These are phyloP conservation scores for Clavispora carvajalis DNA, from an alignment of 805 yeast genomes.

Conservation along the genomic window DNA sequence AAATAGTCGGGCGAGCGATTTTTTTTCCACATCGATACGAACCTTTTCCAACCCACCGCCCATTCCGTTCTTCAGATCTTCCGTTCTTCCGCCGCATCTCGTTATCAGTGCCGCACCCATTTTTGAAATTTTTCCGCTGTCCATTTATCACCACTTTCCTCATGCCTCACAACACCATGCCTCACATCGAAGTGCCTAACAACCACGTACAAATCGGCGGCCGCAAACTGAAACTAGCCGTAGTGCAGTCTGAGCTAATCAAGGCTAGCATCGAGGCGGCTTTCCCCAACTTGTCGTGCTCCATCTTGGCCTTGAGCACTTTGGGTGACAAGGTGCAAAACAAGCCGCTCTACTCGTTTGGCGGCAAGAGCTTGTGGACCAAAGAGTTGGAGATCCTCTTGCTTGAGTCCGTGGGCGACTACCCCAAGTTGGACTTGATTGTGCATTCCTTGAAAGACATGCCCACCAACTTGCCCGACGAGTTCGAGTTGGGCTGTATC, in stretches of 20 bases:
- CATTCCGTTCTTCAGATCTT: not conserved
- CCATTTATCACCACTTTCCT: slow-evolving; percentile 2
- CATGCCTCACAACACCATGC: slow-evolving; percentile 19
- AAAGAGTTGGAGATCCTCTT: slow-evolving; percentile 83
- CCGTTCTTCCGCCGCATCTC: not conserved
- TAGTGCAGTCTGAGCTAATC: slow-evolving; percentile 76
- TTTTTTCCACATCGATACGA: too few relatives aligned
- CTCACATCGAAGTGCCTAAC: slow-evolving; percentile 20
- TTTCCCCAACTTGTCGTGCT: slow-evolving; percentile 65
- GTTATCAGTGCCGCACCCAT: slow-evolving; percentile 1
- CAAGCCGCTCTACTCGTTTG: slow-evolving; percentile 87
- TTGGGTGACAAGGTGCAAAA: slow-evolving; percentile 85
- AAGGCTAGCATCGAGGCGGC: slow-evolving; percentile 50
- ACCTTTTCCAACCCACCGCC: not conserved
- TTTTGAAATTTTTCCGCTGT: slow-evolving; percentile 1
- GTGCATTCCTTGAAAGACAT: slow-evolving; percentile 91
- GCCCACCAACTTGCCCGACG: slow-evolving; percentile 89
- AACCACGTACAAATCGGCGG: slow-evolving; percentile 67
- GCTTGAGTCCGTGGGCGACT: slow-evolving; percentile 54
- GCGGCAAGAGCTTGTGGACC: slow-evolving; percentile 96
- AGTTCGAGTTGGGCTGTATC: slow-evolving; percentile 84
- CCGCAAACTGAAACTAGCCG: slow-evolving; percentile 82
- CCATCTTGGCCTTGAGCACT: slow-evolving; percentile 75
- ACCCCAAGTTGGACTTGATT: slow-evolving; percentile 73
- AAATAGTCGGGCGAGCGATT: too few relatives aligned